Conservation (phyloP, 495 filamentous ascomycete species). For the Hyaloscypha bicolor region DNA sequence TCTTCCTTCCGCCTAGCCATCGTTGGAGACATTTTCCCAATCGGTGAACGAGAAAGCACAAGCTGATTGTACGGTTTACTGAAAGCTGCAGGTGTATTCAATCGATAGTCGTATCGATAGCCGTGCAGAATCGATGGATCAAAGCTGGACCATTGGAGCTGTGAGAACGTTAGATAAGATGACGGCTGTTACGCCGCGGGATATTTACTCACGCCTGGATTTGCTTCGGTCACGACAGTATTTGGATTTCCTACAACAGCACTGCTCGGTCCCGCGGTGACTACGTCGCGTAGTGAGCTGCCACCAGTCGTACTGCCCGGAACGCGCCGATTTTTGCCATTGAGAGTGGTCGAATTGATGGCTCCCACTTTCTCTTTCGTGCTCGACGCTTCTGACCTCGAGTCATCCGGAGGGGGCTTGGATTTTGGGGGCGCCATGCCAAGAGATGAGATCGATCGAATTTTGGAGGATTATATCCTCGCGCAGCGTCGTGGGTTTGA, state of each 20-base stretch:
- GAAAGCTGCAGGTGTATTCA: slow-evolving; percentile 68
- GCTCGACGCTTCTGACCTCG: slow-evolving; percentile 57
- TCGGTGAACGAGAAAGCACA: slow-evolving; percentile 67
- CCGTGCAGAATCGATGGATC: slow-evolving; percentile 72
- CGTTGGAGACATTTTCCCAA: slow-evolving; percentile 73
- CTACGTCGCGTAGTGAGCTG: slow-evolving; percentile 38
- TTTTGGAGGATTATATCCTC: background rate
- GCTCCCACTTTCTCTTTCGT: slow-evolving; percentile 45
- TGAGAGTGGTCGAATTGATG: slow-evolving; percentile 9
- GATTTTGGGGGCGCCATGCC: slow-evolving; percentile 34
- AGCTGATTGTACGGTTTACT: slow-evolving; percentile 70
- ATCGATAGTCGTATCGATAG: slow-evolving; percentile 77
- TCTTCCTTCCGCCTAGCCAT: slow-evolving; percentile 65
- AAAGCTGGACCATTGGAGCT: slow-evolving; percentile 80
- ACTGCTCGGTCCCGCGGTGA: slow-evolving; percentile 30
- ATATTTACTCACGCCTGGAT: slow-evolving; percentile 26
- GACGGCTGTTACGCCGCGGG: background rate
- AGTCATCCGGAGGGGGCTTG: slow-evolving; percentile 46
- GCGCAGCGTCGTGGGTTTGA: background rate
- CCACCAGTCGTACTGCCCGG: slow-evolving; percentile 24
- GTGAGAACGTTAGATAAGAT: slow-evolving; percentile 10
- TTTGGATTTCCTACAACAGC: slow-evolving; percentile 15
- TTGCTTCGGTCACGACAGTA: slow-evolving; percentile 9
- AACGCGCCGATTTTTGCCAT: slow-evolving; percentile 36
- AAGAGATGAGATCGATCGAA: background rate